Conservation (phyloP, 306 rosid species). For the Malus asiatica region DNA sequence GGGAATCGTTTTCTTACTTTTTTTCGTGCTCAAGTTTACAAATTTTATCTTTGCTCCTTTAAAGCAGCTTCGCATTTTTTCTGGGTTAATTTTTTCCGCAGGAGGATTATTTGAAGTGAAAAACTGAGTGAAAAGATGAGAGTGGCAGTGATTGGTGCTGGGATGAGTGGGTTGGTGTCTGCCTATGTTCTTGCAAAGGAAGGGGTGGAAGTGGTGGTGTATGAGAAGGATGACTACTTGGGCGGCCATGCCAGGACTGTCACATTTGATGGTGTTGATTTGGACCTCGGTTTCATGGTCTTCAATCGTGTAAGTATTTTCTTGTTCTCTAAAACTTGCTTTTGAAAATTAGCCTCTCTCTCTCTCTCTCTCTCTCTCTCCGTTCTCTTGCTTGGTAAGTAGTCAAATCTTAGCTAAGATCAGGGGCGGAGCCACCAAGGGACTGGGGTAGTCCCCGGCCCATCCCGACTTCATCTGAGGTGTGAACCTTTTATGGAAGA, state of each 20-base stretch:
- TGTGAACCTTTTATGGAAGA: too few relatives aligned
- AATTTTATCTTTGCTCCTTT: too few relatives aligned
- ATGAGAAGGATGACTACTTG: slow-evolving; percentile 60
- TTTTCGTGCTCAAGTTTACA: too few relatives aligned
- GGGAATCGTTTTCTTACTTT: too few relatives aligned
- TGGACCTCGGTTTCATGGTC: slow-evolving; percentile 88
- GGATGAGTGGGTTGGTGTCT: slow-evolving; percentile 69
- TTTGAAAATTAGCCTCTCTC: too few relatives aligned
- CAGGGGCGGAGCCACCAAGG: too few relatives aligned
- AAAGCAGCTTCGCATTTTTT: not conserved
- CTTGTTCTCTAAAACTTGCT: not conserved
- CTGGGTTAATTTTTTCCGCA: not conserved
- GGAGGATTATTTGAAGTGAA: not conserved
- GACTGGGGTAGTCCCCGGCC: too few relatives aligned
- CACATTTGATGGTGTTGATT: slow-evolving; percentile 44
- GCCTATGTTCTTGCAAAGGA: slow-evolving; percentile 2
- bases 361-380: too few relatives aligned
- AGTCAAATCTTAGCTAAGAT: too few relatives aligned
- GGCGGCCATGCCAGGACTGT: slow-evolving; percentile 62
- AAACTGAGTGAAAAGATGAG: slow-evolving; percentile 33
- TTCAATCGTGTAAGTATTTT: slow-evolving; percentile 58
- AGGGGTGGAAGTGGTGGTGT: slow-evolving; percentile 37
- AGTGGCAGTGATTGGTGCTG: slow-evolving; percentile 69
- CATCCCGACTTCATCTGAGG: too few relatives aligned
- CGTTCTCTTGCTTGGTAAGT: too few relatives aligned